Base-by-base conservation (phyloP, 2,329 filamentous ascomycete genomes). In the Coniochaeta ligniaria region DNA sequence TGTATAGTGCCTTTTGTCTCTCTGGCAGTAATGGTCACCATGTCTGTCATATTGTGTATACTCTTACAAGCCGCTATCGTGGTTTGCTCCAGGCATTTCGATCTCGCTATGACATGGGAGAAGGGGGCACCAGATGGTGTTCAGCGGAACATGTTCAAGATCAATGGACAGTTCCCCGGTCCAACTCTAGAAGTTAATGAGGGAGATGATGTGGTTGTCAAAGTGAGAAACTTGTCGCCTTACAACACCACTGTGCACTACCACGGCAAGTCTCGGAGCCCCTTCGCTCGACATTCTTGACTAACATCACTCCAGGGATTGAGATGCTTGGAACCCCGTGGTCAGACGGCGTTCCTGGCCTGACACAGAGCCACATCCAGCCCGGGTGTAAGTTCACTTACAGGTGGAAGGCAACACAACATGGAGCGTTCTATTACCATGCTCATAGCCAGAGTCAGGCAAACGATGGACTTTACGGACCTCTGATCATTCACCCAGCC, bases 131-230 rank as follows among this genome's bases (percentile, higher is more conserved):
- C 78, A 0, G 75, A 80, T 70, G 83, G 83, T 26, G 72, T 76
- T 60, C 61, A 69, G 0, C 71, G 76, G 14, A 63, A 77, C 45
- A 77, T 80, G 71, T 66, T 80, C 63, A 73, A 87, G 47, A 72
- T 86, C 66, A 88, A 89, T 63, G 81, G 80, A 12, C 77, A 84
- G 66, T 84, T 83, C 57, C 86, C 87, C 0, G 88, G 85, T 0
- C 87, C 87, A 0, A 72, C 76, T 1, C 76, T 90, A 9, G 76
- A 81, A 56, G 75, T 81, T 9, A 71, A 78, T 52, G 77, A 84
- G 68, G 82, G 80, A 20, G 81, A 85, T 59, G 68, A 72, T 24
- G 74, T 82, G 3, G 66, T 73, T n/a, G 70, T 82, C 6, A 65
- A 68, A 3, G 77, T 83, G 2, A 65, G 73, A 45, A 84, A 84